Base-by-base conservation (phyloP, 2,329 filamentous ascomycete species). In the Fusarium illudens region DNA sequence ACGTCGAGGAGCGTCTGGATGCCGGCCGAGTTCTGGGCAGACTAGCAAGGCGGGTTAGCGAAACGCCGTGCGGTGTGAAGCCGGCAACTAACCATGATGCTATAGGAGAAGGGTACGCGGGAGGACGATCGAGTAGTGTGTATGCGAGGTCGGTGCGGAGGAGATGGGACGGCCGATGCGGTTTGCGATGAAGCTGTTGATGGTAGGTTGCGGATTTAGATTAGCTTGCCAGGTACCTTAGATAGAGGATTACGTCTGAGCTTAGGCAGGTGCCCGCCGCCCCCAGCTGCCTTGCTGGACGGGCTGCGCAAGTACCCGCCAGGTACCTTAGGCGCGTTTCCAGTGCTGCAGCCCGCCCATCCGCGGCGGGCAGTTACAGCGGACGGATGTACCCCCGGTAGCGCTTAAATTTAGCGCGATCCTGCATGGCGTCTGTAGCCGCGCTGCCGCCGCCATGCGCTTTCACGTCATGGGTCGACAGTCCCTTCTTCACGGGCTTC, bases 1-100 rank as follows among this genome's bases (percentile, higher is more conserved):
- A 99, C 96, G 84, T 98, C 96, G 83, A 99, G 93, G 78, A 99
- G 90, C 79, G 95, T 98, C 84, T 98, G 95, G 80, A 99, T 99
- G 82, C 96, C 96, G 77, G 93, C 91, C 72, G 96, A 98, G 86
- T 98, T 98, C 84, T 98, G 96, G 79, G 95, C 96, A 80, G 96
- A 96, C 95, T 98, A 77, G 30, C 74, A 67, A 54, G 69, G 29
- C 58, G 62, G 50, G 64, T 75, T 67, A 76, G 74, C 70, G 62
- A 71, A 70, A 73, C 57, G 55, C 59, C 30, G 36, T 37, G 52
- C 42, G 53, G 54, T 20, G 33, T 27, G 62, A 56, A 37, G 57
- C 52, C 53, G 33, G 53, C 27, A 36, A 59, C 72, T 64, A 44
- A 74, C 71, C 72, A 73, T 74, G 61, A 54, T 68, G 63, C 48